These are phyloP conservation scores for Calonectria pauciramosa DNA, from an alignment of 2,329 filamentous ascomycete genomes.

Conservation along the genomic window DNA sequence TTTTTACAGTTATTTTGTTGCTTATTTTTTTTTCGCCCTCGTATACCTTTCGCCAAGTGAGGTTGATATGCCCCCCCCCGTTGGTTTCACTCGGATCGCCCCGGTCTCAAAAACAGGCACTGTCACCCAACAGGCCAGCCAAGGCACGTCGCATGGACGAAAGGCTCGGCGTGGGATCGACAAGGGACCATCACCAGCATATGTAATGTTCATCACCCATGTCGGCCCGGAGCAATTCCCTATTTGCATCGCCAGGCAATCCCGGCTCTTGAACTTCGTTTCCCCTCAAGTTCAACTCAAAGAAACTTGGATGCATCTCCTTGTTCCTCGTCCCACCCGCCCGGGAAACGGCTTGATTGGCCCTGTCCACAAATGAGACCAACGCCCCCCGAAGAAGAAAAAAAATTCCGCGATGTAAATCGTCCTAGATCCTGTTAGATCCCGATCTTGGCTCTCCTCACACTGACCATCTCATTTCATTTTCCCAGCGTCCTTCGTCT, in stretches of 20 bases:
- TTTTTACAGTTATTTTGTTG: background rate
- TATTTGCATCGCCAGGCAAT: slow-evolving; percentile 17
- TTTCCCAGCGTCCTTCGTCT: background rate
- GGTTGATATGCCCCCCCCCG: background rate
- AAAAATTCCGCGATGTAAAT: slow-evolving; percentile 15
- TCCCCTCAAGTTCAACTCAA: slow-evolving; percentile 15
- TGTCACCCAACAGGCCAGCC: background rate
- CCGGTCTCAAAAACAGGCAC: background rate
- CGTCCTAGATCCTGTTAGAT: slow-evolving; percentile 6
- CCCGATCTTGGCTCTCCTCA: slow-evolving; percentile 7
- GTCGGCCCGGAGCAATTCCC: slow-evolving; percentile 15
- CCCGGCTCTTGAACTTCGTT: slow-evolving; percentile 2
- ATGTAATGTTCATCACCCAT: slow-evolving; percentile 23
- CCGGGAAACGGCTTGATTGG: slow-evolving; percentile 26
- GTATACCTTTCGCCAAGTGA: background rate
- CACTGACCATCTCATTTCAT: background rate
- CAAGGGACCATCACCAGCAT: slow-evolving; percentile 10
- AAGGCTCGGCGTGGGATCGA: slow-evolving; percentile 20
- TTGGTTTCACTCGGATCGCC: background rate
- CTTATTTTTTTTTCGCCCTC: background rate
- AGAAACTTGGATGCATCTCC: slow-evolving; percentile 2
- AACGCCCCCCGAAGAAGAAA: background rate
- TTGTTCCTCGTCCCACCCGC: slow-evolving; percentile 15
- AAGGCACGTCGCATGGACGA: background rate
- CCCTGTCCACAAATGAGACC: slow-evolving; percentile 19